Conservation (phyloP, 192 early-diverging fungal species). For the Chytriomyces sp. region DNA sequence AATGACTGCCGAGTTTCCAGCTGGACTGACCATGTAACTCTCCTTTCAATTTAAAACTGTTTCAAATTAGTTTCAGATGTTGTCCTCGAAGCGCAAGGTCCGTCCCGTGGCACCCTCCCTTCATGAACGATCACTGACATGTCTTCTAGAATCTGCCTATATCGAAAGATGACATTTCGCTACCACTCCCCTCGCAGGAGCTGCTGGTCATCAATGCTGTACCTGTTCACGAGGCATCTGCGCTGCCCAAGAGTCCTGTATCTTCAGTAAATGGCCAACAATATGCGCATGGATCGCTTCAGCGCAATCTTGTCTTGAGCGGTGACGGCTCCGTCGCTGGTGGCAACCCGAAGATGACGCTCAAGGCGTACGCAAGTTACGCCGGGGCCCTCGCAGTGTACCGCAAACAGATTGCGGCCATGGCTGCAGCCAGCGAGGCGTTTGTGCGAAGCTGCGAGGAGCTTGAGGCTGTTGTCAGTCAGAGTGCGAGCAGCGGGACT, state of each 20-base stretch:
- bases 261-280: background rate
- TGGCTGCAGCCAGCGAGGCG: constrained; percentile 48
- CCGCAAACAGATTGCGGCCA: constrained; percentile 47
- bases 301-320: background rate
- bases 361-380: constrained; percentile 51
- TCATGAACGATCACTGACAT: background rate
- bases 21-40: no score
- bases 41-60: no score
- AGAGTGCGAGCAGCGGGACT: background rate
- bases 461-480: constrained; percentile 4
- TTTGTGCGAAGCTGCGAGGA: constrained; percentile 59
- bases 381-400: constrained; percentile 49
- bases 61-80: no score
- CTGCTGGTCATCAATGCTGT: constrained; percentile 16
- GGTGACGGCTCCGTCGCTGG: background rate
- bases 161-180: constrained; percentile 23
- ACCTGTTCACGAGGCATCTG: background rate
- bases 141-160: constrained; percentile 2
- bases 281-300: background rate
- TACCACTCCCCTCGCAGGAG: constrained; percentile 7
- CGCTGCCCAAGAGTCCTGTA: background rate
- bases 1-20: no score
- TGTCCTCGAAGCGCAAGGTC: background rate
- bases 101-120: background rate
- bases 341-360: constrained; percentile 31